Conservation (phyloP, 208 protist species). For the Vickermania spadyakhi region DNA sequence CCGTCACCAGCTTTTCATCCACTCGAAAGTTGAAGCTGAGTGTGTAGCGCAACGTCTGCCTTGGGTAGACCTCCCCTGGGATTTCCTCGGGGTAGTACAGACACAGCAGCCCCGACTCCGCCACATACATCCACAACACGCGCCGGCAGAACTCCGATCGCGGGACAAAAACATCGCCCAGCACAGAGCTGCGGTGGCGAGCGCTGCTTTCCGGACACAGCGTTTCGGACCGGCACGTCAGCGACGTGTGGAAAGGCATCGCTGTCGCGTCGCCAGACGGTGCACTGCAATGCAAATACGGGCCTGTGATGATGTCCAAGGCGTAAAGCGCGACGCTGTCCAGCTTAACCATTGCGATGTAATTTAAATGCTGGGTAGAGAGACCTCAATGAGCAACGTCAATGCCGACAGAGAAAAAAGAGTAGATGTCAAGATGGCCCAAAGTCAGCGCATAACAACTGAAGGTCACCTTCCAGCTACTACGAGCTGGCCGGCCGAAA, state of each 20-base stretch:
- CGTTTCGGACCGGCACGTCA: not conserved
- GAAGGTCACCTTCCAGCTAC: too few species aligned
- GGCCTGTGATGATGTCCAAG: conserved; percentile 72
- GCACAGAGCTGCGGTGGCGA: conserved; percentile 8
- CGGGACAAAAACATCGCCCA: conserved; percentile 76
- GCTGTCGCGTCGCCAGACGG: conserved; percentile 18
- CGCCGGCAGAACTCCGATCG: conserved; percentile 70
- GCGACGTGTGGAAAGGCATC: not conserved
- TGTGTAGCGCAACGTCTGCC: conserved; percentile 77
- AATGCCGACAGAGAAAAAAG: too few species aligned
- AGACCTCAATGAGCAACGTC: too few species aligned
- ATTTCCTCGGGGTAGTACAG: conserved; percentile 83
- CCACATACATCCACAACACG: conserved; percentile 55
- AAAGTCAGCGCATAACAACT: too few species aligned
- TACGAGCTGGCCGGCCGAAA: too few species aligned
- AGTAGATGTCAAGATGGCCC: too few species aligned
- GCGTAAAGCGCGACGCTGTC: conserved; percentile 70
- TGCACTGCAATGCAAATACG: conserved; percentile 71
- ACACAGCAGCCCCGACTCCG: conserved; percentile 55
- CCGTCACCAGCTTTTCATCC: conserved; percentile 36
- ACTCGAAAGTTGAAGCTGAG: conserved; percentile 70
- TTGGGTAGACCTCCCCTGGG: conserved; percentile 64
- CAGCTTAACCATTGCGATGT: conserved; percentile 21
- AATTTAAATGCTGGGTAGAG: too few species aligned
- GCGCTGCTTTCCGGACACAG: not conserved